Evolutionary conservation across 164 flowering plant genomes (phyloP).

Genomic region (Malania oleifera): DNA sequence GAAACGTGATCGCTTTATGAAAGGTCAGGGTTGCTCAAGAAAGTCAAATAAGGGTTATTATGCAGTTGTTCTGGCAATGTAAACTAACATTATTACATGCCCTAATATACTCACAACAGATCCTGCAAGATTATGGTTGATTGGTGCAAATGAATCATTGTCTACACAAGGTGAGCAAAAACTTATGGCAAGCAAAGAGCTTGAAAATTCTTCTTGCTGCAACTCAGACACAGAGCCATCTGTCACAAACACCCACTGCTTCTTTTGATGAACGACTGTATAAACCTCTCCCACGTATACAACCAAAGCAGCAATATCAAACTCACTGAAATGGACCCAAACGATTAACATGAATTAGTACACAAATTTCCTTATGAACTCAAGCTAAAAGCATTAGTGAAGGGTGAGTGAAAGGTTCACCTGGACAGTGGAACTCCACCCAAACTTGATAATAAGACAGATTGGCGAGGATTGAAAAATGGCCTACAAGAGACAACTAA

Average conservation of each 20-base stretch:
- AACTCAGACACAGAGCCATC: slow-evolving; percentile 49
- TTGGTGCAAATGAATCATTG: slow-evolving; percentile 43
- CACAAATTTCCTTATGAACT: background rate
- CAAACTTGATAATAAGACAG: slow-evolving; percentile 51
- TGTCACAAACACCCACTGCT: slow-evolving; percentile 91
- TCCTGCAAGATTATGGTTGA: slow-evolving; percentile 58
- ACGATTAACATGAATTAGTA: slow-evolving; percentile 14
- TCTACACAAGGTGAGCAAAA: slow-evolving; percentile 48
- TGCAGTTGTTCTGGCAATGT: no score
- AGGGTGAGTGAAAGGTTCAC: slow-evolving; percentile 26
- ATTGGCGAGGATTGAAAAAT: slow-evolving; percentile 66
- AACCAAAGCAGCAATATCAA: slow-evolving; percentile 76
- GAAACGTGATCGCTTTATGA: no score
- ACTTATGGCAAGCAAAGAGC: slow-evolving; percentile 74
- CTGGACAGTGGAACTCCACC: slow-evolving; percentile 79
- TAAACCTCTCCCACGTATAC: slow-evolving; percentile 73
- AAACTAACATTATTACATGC: no score
- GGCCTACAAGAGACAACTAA: slow-evolving; percentile 43
- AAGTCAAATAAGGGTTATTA: no score
- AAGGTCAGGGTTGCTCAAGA: no score
- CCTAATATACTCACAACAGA: slow-evolving; percentile 50
- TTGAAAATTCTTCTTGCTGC: slow-evolving; percentile 30
- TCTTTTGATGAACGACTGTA: slow-evolving; percentile 51
- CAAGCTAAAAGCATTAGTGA: slow-evolving; percentile 15
- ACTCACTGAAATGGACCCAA: slow-evolving; percentile 55